Conservation (phyloP, 208 protist species). For the Crithidia fasciculata region DNA sequence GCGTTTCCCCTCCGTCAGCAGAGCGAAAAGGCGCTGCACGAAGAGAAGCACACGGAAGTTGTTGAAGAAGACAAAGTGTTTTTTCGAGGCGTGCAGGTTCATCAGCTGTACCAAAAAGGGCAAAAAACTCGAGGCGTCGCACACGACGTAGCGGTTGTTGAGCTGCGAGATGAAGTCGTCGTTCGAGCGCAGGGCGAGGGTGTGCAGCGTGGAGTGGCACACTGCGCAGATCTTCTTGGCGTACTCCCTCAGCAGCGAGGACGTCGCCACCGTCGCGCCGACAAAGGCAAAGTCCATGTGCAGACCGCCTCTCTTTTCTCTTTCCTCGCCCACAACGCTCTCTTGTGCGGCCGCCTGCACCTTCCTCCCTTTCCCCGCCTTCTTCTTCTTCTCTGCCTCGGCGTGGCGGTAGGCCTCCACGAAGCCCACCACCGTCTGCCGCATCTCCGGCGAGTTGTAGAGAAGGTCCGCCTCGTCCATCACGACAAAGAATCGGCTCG, state of each 20-base stretch:
- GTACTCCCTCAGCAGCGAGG: slow-evolving; percentile 48
- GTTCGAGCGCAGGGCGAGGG: slow-evolving; percentile 44
- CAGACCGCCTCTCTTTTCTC: slow-evolving; percentile 6
- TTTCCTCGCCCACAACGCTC: too few species aligned
- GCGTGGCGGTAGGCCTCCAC: slow-evolving; percentile 33
- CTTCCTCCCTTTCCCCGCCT: neutral
- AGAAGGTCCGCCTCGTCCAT: slow-evolving; percentile 91
- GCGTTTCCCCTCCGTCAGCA: slow-evolving; percentile 44
- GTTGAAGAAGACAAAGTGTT: slow-evolving; percentile 95
- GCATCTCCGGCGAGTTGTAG: slow-evolving; percentile 77
- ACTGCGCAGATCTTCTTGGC: slow-evolving; percentile 27
- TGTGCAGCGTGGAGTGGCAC: slow-evolving; percentile 41
- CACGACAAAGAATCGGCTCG: slow-evolving; percentile 70
- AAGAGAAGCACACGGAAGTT: slow-evolving; percentile 68
- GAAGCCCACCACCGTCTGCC: slow-evolving; percentile 46
- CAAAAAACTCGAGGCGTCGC: slow-evolving; percentile 72
- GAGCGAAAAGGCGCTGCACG: slow-evolving; percentile 68
- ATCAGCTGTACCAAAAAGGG: slow-evolving; percentile 83
- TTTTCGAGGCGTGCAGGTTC: slow-evolving; percentile 87
- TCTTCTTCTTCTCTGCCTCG: neutral
- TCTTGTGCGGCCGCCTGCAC: neutral
- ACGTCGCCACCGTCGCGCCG: slow-evolving; percentile 85
- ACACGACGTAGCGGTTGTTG: slow-evolving; percentile 78
- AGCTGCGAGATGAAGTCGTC: slow-evolving; percentile 76
- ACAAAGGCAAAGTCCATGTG: slow-evolving; percentile 83